Conservation (phyloP, 495 filamentous ascomycete genomes). For the Pseudoneurospora amorphoporcata region DNA sequence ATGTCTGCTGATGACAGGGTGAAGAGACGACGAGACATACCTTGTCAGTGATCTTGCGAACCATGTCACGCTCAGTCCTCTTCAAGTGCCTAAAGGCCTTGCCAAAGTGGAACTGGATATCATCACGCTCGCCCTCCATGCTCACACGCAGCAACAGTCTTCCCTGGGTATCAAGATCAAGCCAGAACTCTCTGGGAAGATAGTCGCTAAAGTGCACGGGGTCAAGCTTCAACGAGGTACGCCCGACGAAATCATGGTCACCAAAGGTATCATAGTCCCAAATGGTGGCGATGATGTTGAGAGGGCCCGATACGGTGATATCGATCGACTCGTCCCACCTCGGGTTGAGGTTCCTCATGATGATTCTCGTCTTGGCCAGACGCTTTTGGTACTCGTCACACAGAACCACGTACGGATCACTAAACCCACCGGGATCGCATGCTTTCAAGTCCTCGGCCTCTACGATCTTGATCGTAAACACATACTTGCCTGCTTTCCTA, state of each 20-base stretch:
- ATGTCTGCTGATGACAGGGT: not conserved
- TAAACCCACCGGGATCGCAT: slow-evolving; percentile 87
- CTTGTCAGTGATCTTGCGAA: slow-evolving; percentile 95
- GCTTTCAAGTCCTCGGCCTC: slow-evolving; percentile 98
- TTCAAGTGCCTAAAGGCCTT: slow-evolving; percentile 94
- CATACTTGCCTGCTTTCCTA: slow-evolving; percentile 67
- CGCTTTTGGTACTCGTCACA: slow-evolving; percentile 97
- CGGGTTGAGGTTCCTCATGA: slow-evolving; percentile 86
- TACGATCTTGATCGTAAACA: slow-evolving; percentile 98
- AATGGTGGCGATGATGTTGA: slow-evolving; percentile 92
- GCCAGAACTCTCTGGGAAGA: slow-evolving; percentile 89
- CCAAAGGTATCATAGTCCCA: slow-evolving; percentile 99
- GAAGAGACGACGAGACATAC: slow-evolving; percentile 35
- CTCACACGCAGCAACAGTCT: slow-evolving; percentile 80
- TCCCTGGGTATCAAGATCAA: slow-evolving; percentile 93
- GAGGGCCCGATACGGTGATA: slow-evolving; percentile 80
- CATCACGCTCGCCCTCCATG: slow-evolving; percentile 97
- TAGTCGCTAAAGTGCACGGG: slow-evolving; percentile 94
- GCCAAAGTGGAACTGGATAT: slow-evolving; percentile 98
- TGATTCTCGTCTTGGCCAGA: slow-evolving; percentile 87
- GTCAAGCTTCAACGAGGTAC: slow-evolving; percentile 90
- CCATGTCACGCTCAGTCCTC: slow-evolving; percentile 95
- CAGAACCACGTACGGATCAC: slow-evolving; percentile 95
- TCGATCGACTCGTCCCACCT: slow-evolving; percentile 97
- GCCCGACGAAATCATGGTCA: slow-evolving; percentile 93